A percentile compares a stretch with the other conserved stretches of the same genome.
phyloP scores from a whole-genome alignment of 129 eudicot species.

The Tanacetum coccineum region DNA sequence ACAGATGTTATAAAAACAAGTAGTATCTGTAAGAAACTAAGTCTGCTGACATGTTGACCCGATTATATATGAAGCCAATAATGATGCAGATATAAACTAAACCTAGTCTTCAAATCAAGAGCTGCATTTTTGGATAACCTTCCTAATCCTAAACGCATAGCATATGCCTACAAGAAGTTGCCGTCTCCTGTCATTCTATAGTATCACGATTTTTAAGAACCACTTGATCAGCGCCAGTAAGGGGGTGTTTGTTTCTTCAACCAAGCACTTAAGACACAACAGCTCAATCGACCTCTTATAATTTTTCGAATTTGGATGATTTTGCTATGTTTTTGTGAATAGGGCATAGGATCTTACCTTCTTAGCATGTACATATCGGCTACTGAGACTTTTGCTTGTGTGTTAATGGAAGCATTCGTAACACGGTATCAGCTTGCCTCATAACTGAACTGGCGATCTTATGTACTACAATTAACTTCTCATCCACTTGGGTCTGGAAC shows the following conservation, averaged over 20 bases:
- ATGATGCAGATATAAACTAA: too few relatives aligned
- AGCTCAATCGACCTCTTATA: too few relatives aligned
- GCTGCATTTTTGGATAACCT: too few relatives aligned
- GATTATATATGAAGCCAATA: too few relatives aligned
- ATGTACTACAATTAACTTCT: conserved; percentile 43
- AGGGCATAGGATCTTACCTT: conserved; percentile 21
- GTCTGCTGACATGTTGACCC: too few relatives aligned
- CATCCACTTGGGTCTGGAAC: conserved; percentile 70
- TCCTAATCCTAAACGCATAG: neutral
- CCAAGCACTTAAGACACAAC: neutral
- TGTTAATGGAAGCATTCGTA: conserved; percentile 49
- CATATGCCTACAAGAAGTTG: neutral
- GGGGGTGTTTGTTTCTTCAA: neutral
- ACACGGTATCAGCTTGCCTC: conserved; percentile 33
- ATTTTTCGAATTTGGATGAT: too few relatives aligned
- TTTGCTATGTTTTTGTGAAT: too few relatives aligned
- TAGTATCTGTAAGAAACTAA: too few relatives aligned
- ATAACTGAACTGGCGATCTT: conserved; percentile 34
- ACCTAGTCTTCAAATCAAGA: too few relatives aligned
- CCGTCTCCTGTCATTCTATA: neutral
- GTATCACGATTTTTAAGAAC: neutral
- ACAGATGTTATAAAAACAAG: too few relatives aligned
- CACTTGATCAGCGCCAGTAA: neutral
- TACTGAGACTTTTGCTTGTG: conserved; percentile 65
- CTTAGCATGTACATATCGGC: conserved; percentile 20